Conservation (phyloP, 108 stramenopile genomes). For the Nitzschia sp. region DNA sequence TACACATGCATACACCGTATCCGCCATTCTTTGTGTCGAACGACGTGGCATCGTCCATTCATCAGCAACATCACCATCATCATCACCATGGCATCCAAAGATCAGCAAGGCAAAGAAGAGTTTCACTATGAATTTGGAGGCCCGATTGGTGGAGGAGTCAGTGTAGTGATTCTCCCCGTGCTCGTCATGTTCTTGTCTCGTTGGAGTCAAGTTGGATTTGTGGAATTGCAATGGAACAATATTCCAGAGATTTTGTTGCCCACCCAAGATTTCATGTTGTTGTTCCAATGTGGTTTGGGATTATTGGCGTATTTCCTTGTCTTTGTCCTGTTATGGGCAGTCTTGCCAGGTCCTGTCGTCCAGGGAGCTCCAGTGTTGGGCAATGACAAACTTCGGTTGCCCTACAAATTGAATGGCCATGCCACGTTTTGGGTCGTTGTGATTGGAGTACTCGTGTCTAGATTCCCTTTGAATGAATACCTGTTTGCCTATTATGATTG, state of each 20-base stretch:
- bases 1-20: too few relatives aligned
- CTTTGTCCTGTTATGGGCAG: conserved; percentile 82
- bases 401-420: conserved; percentile 93
- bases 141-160: conserved; percentile 80
- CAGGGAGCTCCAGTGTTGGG: conserved; percentile 65
- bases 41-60: too few relatives aligned
- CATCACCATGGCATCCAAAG: not conserved
- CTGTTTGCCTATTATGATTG: conserved; percentile 77
- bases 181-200: conserved; percentile 67
- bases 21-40: too few relatives aligned
- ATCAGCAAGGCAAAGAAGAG: not conserved
- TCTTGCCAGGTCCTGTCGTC: conserved; percentile 80
- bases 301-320: conserved; percentile 80
- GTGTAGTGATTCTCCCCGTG: conserved; percentile 70
- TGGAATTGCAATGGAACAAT: conserved; percentile 41
- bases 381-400: conserved; percentile 39
- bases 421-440: conserved; percentile 88
- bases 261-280: conserved; percentile 9
- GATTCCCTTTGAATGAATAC: conserved; percentile 58
- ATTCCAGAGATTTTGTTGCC: conserved; percentile 22
- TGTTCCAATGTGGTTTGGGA: conserved; percentile 44
- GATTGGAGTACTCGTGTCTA: conserved; percentile 50
- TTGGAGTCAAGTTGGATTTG: conserved; percentile 53
- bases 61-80: not conserved
- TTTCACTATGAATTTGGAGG: conserved; percentile 90